These are phyloP conservation scores for Fraxinus sp. DNA, from an alignment of 305 asterid genomes.

Conservation along the genomic window DNA sequence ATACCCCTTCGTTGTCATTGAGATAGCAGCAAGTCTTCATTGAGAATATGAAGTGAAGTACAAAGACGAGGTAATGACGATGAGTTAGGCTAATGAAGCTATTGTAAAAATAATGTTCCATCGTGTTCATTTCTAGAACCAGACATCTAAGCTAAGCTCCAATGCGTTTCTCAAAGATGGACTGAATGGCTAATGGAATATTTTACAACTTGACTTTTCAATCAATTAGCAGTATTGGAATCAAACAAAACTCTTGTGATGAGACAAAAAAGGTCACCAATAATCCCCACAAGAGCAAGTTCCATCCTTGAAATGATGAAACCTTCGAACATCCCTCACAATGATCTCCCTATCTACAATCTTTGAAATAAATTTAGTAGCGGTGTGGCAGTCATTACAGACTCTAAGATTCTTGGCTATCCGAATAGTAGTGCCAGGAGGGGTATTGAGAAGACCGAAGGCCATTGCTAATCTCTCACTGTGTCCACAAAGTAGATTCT, in stretches of 20 bases:
- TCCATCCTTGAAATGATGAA: constrained; percentile 72
- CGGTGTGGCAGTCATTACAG: constrained; percentile 76
- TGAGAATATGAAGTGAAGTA: not conserved
- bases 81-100: not conserved
- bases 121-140: not conserved
- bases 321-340: constrained; percentile 73
- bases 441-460: constrained; percentile 63
- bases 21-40: not conserved
- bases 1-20: not conserved
- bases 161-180: not conserved
- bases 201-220: not conserved
- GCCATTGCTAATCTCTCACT: constrained; percentile 82
- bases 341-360: constrained; percentile 62
- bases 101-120: not conserved
- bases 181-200: not conserved
- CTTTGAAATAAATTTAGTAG: constrained; percentile 59
- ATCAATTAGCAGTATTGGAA: not conserved
- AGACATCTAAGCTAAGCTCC: not conserved
- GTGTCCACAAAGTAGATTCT: constrained; percentile 68
- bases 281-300: constrained; percentile 76
- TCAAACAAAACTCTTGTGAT: not conserved
- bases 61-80: not conserved
- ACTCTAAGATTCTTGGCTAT: constrained; percentile 73
- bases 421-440: constrained; percentile 58
- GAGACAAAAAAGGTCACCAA: constrained; percentile 44